Percentiles rank a stretch among this genome's conserved stretches.
phyloP scores from a whole-genome alignment of 257 asterid species.

The Striga asiatica region DNA sequence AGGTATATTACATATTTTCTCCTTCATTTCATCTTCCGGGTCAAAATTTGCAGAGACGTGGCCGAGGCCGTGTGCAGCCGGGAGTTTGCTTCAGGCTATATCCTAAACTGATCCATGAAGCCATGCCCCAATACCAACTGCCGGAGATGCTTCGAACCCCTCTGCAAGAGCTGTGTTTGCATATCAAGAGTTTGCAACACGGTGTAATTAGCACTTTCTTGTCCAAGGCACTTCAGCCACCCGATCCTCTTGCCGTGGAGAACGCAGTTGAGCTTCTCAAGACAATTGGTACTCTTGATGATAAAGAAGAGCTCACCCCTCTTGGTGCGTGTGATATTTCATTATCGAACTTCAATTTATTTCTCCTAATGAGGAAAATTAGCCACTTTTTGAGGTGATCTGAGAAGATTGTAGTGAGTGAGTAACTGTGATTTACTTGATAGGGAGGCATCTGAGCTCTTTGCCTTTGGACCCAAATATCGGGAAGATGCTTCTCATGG shows the following conservation, averaged over 20 bases:
- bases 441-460: slow-evolving; percentile 84
- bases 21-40: slow-evolving; percentile 7
- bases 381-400: background rate
- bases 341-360: too few species aligned
- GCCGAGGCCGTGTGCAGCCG: slow-evolving; percentile 97
- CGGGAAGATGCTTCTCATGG: too few species aligned
- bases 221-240: slow-evolving; percentile 20
- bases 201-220: too few species aligned
- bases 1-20: background rate
- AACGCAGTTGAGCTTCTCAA: slow-evolving; percentile 31
- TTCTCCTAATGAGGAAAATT: too few species aligned
- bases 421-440: slow-evolving; percentile 6
- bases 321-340: slow-evolving; percentile 55
- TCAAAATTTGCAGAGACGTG: slow-evolving; percentile 82
- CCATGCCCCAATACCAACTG: too few species aligned
- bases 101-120: slow-evolving; percentile 61
- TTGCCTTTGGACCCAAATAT: slow-evolving; percentile 80
- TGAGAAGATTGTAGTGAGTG: background rate
- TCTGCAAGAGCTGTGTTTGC: too few species aligned
- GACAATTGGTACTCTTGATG: too few species aligned
- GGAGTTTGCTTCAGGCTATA: slow-evolving; percentile 88
- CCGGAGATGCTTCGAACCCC: too few species aligned
- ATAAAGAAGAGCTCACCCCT: slow-evolving; percentile 65
- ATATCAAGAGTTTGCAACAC: too few species aligned
- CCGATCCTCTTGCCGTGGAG: slow-evolving; percentile 69